Percentiles rank a stretch among this genome's conserved stretches.
Evolutionary conservation across 1,284 basidiomycete species (phyloP).

Genomic region (Testicularia cyperi): DNA sequence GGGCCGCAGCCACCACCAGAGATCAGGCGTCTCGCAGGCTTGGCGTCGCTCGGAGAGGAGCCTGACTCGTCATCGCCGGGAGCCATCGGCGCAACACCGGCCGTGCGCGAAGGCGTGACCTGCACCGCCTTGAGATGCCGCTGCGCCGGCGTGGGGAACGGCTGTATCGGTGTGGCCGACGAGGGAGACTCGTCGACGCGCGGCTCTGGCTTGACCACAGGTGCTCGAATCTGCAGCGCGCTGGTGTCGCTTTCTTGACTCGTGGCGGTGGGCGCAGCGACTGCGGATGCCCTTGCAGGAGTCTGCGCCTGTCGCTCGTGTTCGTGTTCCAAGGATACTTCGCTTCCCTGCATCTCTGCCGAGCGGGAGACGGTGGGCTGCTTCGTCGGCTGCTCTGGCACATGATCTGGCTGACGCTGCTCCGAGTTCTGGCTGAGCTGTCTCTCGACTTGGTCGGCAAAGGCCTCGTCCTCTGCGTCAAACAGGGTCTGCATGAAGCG

Average conservation of each 20-base stretch:
- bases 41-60: too few species aligned
- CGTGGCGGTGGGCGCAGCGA: too few species aligned
- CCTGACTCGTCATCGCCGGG: too few species aligned
- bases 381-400: too few species aligned
- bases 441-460: conserved; percentile 19
- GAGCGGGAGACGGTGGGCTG: too few species aligned
- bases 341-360: too few species aligned
- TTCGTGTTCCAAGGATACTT: too few species aligned
- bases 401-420: conserved; percentile 2
- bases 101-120: conserved; percentile 3
- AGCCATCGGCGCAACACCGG: background rate
- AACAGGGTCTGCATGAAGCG: conserved; percentile 15
- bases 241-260: background rate
- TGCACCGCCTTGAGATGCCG: conserved; percentile 12
- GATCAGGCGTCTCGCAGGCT: too few species aligned
- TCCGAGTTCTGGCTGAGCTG: conserved; percentile 1
- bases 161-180: conserved; percentile 2
- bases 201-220: background rate
- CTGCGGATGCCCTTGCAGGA: too few species aligned
- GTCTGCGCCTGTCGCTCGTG: too few species aligned
- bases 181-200: conserved; percentile 4
- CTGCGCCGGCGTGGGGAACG: conserved; percentile 32
- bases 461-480: conserved; percentile 13
- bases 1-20: too few species aligned
- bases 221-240: background rate